Base-by-base conservation (phyloP, 1,284 basidiomycete genomes). In the Termitomyces sp. region DNA sequence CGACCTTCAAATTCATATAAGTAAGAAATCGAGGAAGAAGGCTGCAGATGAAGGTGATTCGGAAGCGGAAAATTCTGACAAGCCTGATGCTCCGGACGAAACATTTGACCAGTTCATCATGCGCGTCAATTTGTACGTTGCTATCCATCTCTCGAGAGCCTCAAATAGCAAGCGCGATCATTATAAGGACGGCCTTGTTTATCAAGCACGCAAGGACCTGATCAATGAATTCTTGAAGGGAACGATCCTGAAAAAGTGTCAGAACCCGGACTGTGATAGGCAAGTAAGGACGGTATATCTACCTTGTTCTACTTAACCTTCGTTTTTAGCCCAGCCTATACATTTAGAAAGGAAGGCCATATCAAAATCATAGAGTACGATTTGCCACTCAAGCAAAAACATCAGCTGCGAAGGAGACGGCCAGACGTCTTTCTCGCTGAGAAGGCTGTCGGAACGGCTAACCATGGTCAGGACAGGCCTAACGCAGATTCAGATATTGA, bases 281-380 rank as follows among this genome's bases (percentile, higher is more conserved):
- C 95, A 70, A 76, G 92, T 85, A 43, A 45, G 39, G 19, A 17
- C 43, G 42, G 50, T 52, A 31, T 48, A 34, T 58, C 31, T 56
- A 26, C 54, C 39, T 52, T 39, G 50, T 34, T 54, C 46, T 52
- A 33, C 10, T 42, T 36, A n/a, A 55, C 31, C 24, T 44, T 52
- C n/a, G 34, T 30, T 38, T 0, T 62, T 31, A 96, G 94, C n/a
- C 74, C 81, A 64, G 86, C 80, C 1, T 93, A 92, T 66, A 90
- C 91, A 0, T 92, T 93, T 71, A 87, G 95, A 56, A 98, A 95
- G 69, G 97, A 99, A 68, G 94, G 92, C 1, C 82, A 92, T 67
- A 91, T 92, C 56, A 98, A 98, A 73, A 83, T 99, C 60, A 89
- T 98, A 68, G 95, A 98, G 73, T 91, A 92, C 65, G 94, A 94